A percentile compares a stretch with the other conserved stretches of the same genome.
Conservation (phyloP, 1,139 yeast genomes). For the Lodderomyces metapsilosis region DNA sequence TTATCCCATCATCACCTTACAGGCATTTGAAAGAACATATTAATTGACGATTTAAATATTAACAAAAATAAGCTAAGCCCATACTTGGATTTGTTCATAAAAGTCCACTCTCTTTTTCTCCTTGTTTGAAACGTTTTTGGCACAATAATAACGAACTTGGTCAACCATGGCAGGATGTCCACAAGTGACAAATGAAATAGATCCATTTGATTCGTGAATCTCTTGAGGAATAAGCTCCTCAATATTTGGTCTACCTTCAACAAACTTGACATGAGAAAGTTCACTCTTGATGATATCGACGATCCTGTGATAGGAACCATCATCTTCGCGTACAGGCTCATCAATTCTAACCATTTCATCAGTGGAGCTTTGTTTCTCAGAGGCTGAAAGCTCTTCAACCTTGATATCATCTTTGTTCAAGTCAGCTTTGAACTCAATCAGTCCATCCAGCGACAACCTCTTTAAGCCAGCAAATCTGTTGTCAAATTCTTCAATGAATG, state of each 20-base stretch:
- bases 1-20: too few relatives aligned
- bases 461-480: slow-evolving; percentile 3
- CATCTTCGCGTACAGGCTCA: not conserved
- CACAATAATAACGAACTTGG: slow-evolving; percentile 38
- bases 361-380: not conserved
- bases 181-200: slow-evolving; percentile 48
- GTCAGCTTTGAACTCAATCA: slow-evolving; percentile 1
- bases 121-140: slow-evolving; percentile 23
- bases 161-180: slow-evolving; percentile 58
- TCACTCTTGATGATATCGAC: slow-evolving; percentile 17
- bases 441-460: not conserved
- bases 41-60: not conserved
- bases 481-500: slow-evolving; percentile 6
- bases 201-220: slow-evolving; percentile 28
- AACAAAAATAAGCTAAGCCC: slow-evolving; percentile 23
- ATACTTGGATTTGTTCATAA: slow-evolving; percentile 40
- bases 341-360: slow-evolving; percentile 1
- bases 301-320: slow-evolving; percentile 4
- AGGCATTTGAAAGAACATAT: not conserved
- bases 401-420: slow-evolving; percentile 12
- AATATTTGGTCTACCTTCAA: slow-evolving; percentile 34
- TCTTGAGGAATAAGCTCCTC: slow-evolving; percentile 26
- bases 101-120: slow-evolving; percentile 33
- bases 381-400: not conserved
- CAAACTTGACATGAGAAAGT: slow-evolving; percentile 29